Base-by-base conservation (phyloP, 345 rosid species). In the Lepidium aucheri region DNA sequence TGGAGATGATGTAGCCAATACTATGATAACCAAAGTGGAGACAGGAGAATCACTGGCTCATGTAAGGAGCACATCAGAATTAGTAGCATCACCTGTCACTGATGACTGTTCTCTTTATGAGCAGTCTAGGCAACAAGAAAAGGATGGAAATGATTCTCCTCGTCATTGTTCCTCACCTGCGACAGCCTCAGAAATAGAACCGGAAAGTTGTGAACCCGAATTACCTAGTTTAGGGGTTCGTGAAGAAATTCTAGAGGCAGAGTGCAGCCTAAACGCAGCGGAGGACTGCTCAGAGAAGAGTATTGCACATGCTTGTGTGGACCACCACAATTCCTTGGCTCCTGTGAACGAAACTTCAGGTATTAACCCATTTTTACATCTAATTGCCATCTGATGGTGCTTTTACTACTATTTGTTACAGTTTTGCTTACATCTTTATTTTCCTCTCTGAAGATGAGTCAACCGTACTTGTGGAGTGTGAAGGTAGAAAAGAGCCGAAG, bases 121-220 rank as follows among this genome's bases (percentile, higher is more conserved):
- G 56, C 75, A 78, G 42, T 55, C 56, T 45, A 53, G 40, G 51
- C 53, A 58, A 45, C 53, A 77, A 63, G 80, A 67, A 63, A 60
- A 70, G 30, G 80, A 73, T 67, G 77, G 60, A 41, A 59, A 46
- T 8, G 88, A 82, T 68, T 77, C 75, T 73, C 68, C 78, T 17
- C 51, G 42, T 22, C 81, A 62, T 22, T 70, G 68, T 67, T 70
- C 78, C 57, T 74, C 84, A 63, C 83, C 82, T 63, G 80, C 74
- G n/a, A 72, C 80, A 65, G 76, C 71, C 72, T 81, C 90, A 67
- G 97, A 86, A 82, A 88, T 79, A 60, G 90, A 85, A 78, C 42
- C 55, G 5, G 81, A 79, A 74, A 79, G 78, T 41, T 56, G 68
- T 75, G 67, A 61, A 75, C 78, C 36, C 22, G 73, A 67, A 40